Conservation (phyloP, 2,329 filamentous ascomycete genomes). For the Lasiodiplodia theobromae region DNA sequence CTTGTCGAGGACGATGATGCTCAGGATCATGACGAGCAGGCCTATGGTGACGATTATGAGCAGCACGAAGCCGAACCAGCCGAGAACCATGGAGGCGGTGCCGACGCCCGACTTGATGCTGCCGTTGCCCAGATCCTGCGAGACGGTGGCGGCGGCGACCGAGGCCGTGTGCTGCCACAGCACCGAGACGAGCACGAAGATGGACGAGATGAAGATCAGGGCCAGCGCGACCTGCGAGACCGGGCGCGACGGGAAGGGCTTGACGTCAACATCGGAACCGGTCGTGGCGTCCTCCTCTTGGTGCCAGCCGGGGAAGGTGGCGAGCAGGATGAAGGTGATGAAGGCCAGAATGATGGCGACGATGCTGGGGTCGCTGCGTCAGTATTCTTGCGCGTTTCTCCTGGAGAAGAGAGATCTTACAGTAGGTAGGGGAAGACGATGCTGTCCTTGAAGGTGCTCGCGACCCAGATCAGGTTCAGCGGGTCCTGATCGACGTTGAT, state of each 20-base stretch:
- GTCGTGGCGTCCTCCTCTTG: conserved; percentile 79
- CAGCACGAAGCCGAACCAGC: conserved; percentile 95
- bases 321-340: conserved; percentile 90
- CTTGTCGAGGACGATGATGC: conserved; percentile 76
- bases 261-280: conserved; percentile 87
- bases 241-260: conserved; percentile 89
- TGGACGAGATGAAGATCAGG: conserved; percentile 78
- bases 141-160: conserved; percentile 91
- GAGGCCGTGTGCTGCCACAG: conserved; percentile 96
- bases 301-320: conserved; percentile 97
- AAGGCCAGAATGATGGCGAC: conserved; percentile 98
- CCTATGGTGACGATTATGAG: conserved; percentile 96
- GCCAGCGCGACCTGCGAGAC: conserved; percentile 93
- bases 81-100: conserved; percentile 94
- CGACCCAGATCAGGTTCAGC: conserved; percentile 95
- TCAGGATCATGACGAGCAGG: conserved; percentile 94
- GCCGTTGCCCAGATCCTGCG: conserved; percentile 90
- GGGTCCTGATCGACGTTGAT: conserved; percentile 92
- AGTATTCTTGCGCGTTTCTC: background rate
- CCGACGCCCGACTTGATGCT: conserved; percentile 86
- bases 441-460: conserved; percentile 96
- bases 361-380: conserved; percentile 65
- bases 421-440: conserved; percentile 98
- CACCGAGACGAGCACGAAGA: conserved; percentile 71
- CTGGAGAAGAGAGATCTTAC: conserved; percentile 60